Evolutionary conservation across 1,284 basidiomycete genomes (phyloP).

Genomic region (Coniferiporia weirii): DNA sequence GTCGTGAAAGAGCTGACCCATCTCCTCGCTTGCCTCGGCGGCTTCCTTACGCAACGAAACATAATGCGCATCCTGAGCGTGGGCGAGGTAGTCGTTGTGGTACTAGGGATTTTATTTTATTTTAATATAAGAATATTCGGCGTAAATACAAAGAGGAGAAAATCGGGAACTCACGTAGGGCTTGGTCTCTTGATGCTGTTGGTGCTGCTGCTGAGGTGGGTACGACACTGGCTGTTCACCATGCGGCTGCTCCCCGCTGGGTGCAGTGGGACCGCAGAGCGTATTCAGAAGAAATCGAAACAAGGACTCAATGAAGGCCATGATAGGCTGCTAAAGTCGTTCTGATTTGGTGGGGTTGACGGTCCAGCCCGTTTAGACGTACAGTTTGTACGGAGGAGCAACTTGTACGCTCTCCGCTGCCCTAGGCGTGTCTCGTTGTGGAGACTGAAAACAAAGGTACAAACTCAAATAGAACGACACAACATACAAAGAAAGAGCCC

Average conservation of each 20-base stretch:
- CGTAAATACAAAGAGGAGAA: background rate
- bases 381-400: too few species aligned
- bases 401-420: too few species aligned
- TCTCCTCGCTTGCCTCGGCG: slow-evolving; percentile 66
- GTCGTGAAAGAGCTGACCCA: slow-evolving; percentile 64
- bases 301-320: slow-evolving; percentile 8
- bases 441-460: too few species aligned
- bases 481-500: too few species aligned
- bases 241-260: slow-evolving; percentile 19
- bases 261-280: slow-evolving; percentile 20
- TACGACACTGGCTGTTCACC: slow-evolving; percentile 14
- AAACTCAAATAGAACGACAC: too few species aligned
- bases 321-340: background rate
- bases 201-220: slow-evolving; percentile 14
- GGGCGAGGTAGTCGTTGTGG: slow-evolving; percentile 59
- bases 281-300: slow-evolving; percentile 21
- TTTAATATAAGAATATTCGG: background rate
- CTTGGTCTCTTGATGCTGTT: slow-evolving; percentile 12
- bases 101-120: slow-evolving; percentile 6
- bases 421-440: too few species aligned
- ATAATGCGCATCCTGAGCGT: slow-evolving; percentile 70
- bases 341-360: too few species aligned
- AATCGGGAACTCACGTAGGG: background rate
- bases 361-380: too few species aligned
- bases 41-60: slow-evolving; percentile 65